phyloP scores from a whole-genome alignment of 1,284 basidiomycete genomes.

The Papiliotrema flavescens region DNA sequence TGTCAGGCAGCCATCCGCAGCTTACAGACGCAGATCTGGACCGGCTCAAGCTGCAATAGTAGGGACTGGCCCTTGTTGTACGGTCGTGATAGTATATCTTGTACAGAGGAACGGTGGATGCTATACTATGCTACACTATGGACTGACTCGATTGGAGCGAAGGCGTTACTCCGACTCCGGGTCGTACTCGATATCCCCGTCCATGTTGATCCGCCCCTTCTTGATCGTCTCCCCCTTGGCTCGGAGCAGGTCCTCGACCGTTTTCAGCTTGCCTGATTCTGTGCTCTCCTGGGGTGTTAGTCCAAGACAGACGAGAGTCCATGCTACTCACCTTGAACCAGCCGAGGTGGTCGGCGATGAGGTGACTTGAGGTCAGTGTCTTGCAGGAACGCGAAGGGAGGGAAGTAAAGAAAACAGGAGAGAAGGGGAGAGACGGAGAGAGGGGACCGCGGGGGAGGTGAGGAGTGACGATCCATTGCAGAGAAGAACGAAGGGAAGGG shows the following conservation, averaged over 20 bases:
- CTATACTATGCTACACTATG: neutral
- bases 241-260: conserved; percentile 73
- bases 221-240: conserved; percentile 71
- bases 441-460: too few relatives aligned
- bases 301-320: neutral
- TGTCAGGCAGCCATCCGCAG: neutral
- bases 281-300: conserved; percentile 53
- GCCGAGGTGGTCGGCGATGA: conserved; percentile 86
- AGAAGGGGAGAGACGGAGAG: too few relatives aligned
- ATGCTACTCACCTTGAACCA: conserved; percentile 63
- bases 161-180: conserved; percentile 5
- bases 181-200: conserved; percentile 51
- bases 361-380: conserved; percentile 56
- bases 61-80: too few relatives aligned
- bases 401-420: too few relatives aligned
- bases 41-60: neutral
- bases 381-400: neutral
- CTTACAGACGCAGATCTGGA: neutral
- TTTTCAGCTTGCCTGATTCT: conserved; percentile 66
- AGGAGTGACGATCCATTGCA: too few relatives aligned
- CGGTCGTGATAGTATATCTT: too few relatives aligned
- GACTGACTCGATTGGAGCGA: neutral
- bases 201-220: conserved; percentile 55
- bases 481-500: too few relatives aligned
- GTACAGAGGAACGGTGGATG: neutral